phyloP scores from a whole-genome alignment of 78 protist species.

The Planoprotostelium fungivorum region DNA sequence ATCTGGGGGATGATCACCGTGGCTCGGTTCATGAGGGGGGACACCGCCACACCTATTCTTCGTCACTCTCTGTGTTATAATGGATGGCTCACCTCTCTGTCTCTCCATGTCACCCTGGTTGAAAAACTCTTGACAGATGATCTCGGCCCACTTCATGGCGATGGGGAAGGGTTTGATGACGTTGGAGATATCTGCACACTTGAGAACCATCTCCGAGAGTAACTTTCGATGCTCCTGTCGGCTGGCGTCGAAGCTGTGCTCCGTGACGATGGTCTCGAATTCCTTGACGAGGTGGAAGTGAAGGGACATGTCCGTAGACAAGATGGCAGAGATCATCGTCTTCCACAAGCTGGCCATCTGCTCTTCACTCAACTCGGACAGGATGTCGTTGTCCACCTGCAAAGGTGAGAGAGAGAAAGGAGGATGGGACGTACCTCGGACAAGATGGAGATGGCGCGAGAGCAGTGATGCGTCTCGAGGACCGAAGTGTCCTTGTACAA shows the following conservation, averaged over 20 bases:
- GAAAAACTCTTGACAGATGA: slow-evolving; percentile 8
- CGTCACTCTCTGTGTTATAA: background rate
- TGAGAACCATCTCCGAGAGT: background rate
- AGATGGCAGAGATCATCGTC: slow-evolving; percentile 6
- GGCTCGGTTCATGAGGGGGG: slow-evolving; percentile 7
- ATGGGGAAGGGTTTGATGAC: slow-evolving; percentile 14
- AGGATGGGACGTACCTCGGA: background rate
- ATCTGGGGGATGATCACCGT: slow-evolving; percentile 5
- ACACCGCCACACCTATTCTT: background rate
- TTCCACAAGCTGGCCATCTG: background rate
- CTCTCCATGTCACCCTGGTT: slow-evolving; percentile 7
- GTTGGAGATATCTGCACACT: slow-evolving; percentile 17
- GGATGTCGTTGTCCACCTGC: background rate
- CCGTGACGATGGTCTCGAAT: background rate
- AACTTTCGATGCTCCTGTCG: background rate
- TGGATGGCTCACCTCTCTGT: background rate
- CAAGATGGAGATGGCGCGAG: slow-evolving; percentile 18
- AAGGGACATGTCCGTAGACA: slow-evolving; percentile 20
- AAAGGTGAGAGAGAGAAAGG: background rate
- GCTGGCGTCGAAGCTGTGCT: background rate
- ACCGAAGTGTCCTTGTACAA: slow-evolving; percentile 33
- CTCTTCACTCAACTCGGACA: background rate
- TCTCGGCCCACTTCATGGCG: slow-evolving; percentile 6
- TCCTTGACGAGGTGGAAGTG: slow-evolving; percentile 7
- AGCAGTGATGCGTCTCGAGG: slow-evolving; percentile 27